phyloP scores from a whole-genome alignment of 106 monocot species.

The Allium cepa region DNA sequence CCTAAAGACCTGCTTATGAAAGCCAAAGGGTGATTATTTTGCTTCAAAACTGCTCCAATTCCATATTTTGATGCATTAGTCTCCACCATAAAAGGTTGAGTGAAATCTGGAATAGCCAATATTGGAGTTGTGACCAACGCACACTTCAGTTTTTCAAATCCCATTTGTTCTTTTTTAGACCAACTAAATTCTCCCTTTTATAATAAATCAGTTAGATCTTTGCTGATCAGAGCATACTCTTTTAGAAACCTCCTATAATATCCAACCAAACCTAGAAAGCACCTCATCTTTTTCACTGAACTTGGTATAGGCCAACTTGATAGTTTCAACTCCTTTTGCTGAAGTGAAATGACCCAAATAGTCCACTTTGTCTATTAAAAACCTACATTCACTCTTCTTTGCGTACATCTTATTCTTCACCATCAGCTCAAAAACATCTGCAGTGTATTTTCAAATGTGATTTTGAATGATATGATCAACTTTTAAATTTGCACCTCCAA shows the following conservation, averaged over 20 bases:
- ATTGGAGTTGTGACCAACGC: not conserved
- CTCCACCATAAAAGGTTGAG: not conserved
- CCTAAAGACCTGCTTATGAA: not conserved
- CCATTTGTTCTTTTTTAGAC: not conserved
- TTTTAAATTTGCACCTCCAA: too few species aligned
- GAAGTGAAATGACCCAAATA: not conserved
- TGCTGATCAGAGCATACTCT: not conserved
- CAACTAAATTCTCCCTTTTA: not conserved
- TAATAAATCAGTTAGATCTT: not conserved
- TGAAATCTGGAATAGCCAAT: not conserved
- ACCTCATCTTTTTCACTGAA: not conserved
- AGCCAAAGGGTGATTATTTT: not conserved
- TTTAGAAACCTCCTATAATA: not conserved
- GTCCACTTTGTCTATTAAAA: not conserved
- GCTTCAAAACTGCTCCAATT: constrained; percentile 1
- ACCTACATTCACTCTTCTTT: not conserved
- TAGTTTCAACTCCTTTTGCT: not conserved
- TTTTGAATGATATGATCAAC: too few species aligned
- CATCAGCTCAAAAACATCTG: not conserved
- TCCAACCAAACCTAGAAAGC: not conserved
- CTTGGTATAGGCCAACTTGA: not conserved
- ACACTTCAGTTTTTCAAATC: not conserved
- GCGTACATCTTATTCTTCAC: not conserved
- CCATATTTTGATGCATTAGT: not conserved
- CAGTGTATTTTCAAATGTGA: not conserved